phyloP scores from a whole-genome alignment of 768 basidiomycete species.

The Rhizopogon roseolus region DNA sequence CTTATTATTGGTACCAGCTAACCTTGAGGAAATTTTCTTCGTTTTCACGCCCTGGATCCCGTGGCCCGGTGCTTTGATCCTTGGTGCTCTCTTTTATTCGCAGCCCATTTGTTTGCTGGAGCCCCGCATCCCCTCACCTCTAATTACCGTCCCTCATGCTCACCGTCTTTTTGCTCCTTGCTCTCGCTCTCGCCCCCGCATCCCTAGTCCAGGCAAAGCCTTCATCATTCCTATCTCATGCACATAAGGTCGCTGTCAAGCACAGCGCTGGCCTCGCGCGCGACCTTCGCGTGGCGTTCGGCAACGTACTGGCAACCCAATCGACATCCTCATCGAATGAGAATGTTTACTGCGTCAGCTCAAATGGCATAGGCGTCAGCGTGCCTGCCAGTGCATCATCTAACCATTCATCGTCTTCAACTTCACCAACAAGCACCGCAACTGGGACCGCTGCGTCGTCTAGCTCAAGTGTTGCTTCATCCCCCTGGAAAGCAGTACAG shows the following conservation, averaged over 20 bases:
- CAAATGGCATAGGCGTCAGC: constrained; percentile 13
- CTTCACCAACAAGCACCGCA: constrained; percentile 12
- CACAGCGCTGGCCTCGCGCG: constrained; percentile 59
- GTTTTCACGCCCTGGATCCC: neutral
- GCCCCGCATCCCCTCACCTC: neutral
- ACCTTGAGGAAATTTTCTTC: neutral
- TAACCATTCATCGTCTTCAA: constrained; percentile 14
- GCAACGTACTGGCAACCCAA: constrained; percentile 44
- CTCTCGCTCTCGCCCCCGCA: constrained; percentile 25
- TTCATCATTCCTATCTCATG: constrained; percentile 32
- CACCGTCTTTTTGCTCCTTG: constrained; percentile 23
- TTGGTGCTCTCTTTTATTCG: constrained; percentile 16
- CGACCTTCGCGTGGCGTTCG: constrained; percentile 66
- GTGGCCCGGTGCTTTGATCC: constrained; percentile 4
- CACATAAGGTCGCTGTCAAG: constrained; percentile 50
- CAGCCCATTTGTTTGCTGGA: neutral
- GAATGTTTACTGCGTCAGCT: constrained; percentile 31
- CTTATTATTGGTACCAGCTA: neutral
- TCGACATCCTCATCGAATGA: constrained; percentile 23
- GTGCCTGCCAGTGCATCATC: constrained; percentile 11
- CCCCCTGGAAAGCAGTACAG: constrained; percentile 56
- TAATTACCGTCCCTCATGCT: constrained; percentile 13
- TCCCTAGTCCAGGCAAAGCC: constrained; percentile 17
- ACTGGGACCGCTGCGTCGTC: constrained; percentile 10
- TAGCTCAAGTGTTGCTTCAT: constrained; percentile 27